Conservation (phyloP, 2,329 filamentous ascomycete species). For the Phialocephala subalpina region DNA sequence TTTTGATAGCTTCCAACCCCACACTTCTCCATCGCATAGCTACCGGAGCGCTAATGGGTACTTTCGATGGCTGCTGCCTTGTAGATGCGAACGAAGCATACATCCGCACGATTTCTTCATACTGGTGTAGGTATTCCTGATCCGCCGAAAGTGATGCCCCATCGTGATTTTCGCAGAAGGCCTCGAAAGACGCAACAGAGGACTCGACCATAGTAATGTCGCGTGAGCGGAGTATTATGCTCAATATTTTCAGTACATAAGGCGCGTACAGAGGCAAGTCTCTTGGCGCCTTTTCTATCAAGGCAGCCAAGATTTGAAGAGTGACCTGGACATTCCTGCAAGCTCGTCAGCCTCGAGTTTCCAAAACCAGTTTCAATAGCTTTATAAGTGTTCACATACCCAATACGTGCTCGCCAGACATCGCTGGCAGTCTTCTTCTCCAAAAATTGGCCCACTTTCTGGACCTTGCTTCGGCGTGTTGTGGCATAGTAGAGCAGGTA, state of each 20-base stretch:
- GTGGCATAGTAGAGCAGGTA: conserved; percentile 97
- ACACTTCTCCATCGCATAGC: conserved; percentile 80
- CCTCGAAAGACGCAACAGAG: conserved; percentile 84
- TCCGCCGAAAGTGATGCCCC: conserved; percentile 85
- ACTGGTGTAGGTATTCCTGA: conserved; percentile 81
- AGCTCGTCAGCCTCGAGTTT: conserved; percentile 28
- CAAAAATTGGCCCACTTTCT: conserved; percentile 93
- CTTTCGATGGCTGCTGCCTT: conserved; percentile 58
- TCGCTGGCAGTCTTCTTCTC: conserved; percentile 94
- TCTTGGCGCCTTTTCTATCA: conserved; percentile 92
- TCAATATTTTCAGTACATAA: conserved; percentile 85
- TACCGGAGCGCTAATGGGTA: conserved; percentile 72
- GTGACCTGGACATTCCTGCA: conserved; percentile 90
- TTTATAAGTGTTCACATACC: conserved; percentile 61
- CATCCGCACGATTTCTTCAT: conserved; percentile 79
- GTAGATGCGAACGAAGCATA: conserved; percentile 85
- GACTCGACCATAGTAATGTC: conserved; percentile 95
- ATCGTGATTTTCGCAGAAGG: conserved; percentile 90
- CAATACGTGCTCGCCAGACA: conserved; percentile 87
- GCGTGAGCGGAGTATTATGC: conserved; percentile 81
- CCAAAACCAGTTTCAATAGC: neutral
- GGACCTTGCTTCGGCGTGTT: conserved; percentile 91
- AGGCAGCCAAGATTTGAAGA: conserved; percentile 86
- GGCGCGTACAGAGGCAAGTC: conserved; percentile 89
- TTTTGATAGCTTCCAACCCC: conserved; percentile 80